These are phyloP conservation scores for Paracoccidioides brasiliensis DNA, from an alignment of 2,329 filamentous ascomycete genomes.

Conservation along the genomic window DNA sequence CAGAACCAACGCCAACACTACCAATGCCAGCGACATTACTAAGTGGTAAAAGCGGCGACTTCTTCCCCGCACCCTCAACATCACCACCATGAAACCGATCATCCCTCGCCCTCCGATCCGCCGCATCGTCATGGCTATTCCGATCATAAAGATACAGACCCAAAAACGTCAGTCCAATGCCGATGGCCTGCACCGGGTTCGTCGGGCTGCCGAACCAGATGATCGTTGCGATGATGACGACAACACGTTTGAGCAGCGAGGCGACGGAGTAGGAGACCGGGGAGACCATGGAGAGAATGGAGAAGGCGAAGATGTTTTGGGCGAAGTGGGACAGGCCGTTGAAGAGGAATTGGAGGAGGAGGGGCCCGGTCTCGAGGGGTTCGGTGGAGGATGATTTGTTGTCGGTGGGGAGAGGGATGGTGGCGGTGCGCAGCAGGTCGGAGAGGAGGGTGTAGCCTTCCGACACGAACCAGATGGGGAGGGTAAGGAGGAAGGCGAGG, in stretches of 20 bases:
- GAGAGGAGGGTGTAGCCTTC: slow-evolving; percentile 67
- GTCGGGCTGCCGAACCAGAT: slow-evolving; percentile 92
- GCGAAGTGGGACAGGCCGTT: slow-evolving; percentile 95
- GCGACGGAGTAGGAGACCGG: slow-evolving; percentile 96
- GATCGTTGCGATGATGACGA: slow-evolving; percentile 88
- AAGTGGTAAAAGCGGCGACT: slow-evolving; percentile 55
- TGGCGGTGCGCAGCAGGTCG: slow-evolving; percentile 71
- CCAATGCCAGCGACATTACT: slow-evolving; percentile 15
- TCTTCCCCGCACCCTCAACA: slow-evolving; percentile 7
- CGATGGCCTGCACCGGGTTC: slow-evolving; percentile 66
- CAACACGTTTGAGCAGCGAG: slow-evolving; percentile 90
- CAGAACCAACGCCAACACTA: neutral
- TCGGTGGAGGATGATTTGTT: slow-evolving; percentile 50
- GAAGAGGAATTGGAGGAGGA: slow-evolving; percentile 79
- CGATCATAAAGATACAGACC: slow-evolving; percentile 94
- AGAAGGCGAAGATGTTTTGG: slow-evolving; percentile 90
- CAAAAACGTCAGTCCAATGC: slow-evolving; percentile 78
- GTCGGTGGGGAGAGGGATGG: slow-evolving; percentile 49
- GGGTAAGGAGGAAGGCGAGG: slow-evolving; percentile 74
- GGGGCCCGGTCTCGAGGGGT: slow-evolving; percentile 48
- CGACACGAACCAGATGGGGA: slow-evolving; percentile 84
- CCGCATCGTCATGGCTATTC: slow-evolving; percentile 75
- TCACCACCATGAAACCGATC: slow-evolving; percentile 48
- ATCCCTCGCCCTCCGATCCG: slow-evolving; percentile 60
- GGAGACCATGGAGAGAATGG: slow-evolving; percentile 82